Conservation (phyloP, 192 early-diverging fungal species). For the Coemansia brasiliensis region DNA sequence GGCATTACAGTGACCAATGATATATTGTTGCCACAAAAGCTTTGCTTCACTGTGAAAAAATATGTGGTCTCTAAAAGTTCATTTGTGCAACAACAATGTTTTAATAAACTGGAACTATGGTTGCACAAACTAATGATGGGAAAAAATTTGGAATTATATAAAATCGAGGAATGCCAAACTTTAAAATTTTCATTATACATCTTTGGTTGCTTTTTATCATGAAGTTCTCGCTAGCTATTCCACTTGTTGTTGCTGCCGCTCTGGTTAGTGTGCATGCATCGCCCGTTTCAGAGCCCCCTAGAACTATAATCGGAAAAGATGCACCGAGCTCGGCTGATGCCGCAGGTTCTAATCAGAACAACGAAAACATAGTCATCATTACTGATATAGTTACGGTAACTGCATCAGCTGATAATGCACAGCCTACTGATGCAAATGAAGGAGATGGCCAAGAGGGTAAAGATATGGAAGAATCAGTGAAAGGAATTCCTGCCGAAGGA, state of each 20-base stretch:
- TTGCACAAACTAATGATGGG: no score
- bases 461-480: neutral
- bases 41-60: no score
- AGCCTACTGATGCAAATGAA: neutral
- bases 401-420: neutral
- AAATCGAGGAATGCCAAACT: no score
- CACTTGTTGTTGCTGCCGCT: constrained; percentile 15
- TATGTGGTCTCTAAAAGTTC: no score
- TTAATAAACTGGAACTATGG: no score
- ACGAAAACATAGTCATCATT: constrained; percentile 16
- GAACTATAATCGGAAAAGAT: neutral
- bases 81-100: no score
- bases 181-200: no score
- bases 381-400: constrained; percentile 35
- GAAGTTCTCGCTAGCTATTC: constrained; percentile 20
- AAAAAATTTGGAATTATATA: no score
- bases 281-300: neutral
- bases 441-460: neutral
- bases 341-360: neutral
- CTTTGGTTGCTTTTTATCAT: constrained; percentile 1
- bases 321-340: constrained; percentile 3
- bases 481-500: neutral
- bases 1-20: no score
- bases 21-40: no score
- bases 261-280: constrained; percentile 4